Evolutionary conservation across 176 grass and related monocot species (phyloP).

Genomic region (Carex kokanica): DNA sequence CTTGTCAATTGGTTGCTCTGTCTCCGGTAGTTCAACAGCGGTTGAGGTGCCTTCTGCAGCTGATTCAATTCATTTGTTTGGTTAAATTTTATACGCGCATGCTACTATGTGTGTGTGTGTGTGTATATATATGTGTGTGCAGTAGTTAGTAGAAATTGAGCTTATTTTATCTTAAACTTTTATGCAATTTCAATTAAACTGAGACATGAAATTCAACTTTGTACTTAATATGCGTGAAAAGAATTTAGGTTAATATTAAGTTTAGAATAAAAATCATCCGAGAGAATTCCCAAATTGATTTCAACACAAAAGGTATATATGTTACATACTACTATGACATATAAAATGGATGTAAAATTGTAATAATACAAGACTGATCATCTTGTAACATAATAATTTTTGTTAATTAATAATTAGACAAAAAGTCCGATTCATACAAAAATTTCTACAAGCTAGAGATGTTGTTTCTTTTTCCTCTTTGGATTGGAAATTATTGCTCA

Average conservation of each 20-base stretch:
- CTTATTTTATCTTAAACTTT: neutral
- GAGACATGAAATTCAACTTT: neutral
- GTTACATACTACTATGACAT: neutral
- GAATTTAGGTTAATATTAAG: neutral
- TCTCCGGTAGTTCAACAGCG: neutral
- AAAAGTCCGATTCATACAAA: neutral
- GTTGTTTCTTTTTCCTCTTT: neutral
- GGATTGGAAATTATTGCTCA: neutral
- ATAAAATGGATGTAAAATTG: neutral
- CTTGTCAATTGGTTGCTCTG: conserved; percentile 21
- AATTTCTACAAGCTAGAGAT: neutral
- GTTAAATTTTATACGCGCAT: neutral
- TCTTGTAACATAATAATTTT: neutral
- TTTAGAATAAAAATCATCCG: neutral
- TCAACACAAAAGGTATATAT: neutral
- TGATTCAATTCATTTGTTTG: conserved; percentile 12
- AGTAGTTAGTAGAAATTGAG: neutral
- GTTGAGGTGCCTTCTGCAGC: conserved; percentile 5
- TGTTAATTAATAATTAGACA: neutral
- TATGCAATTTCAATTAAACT: neutral
- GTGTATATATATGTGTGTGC: neutral
- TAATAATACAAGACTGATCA: neutral
- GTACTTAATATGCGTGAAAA: neutral
- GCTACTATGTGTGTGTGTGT: neutral
- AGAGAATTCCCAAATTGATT: neutral